Evolutionary conservation across 2,329 filamentous ascomycete genomes (phyloP).

Genomic region (Cladosporium sp.): DNA sequence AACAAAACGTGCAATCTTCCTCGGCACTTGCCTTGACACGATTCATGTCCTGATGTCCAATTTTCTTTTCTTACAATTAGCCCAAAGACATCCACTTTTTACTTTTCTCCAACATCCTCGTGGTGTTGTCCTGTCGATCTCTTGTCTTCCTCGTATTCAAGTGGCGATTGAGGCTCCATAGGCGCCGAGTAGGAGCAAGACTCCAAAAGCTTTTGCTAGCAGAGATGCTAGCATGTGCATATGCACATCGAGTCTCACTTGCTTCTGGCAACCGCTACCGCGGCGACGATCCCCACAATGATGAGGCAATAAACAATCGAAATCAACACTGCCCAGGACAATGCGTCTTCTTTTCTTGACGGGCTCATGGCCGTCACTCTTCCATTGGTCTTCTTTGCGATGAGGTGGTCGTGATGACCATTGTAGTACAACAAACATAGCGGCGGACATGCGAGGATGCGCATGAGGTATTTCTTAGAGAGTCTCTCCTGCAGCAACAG

Average conservation of each 20-base stretch:
- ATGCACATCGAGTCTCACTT: not conserved
- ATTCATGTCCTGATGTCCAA: too few species aligned
- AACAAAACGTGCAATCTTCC: too few species aligned
- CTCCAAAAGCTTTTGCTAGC: too few species aligned
- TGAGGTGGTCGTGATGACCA: conserved; percentile 21
- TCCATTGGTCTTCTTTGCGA: conserved; percentile 17
- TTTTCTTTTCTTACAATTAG: too few species aligned
- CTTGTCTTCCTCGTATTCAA: too few species aligned
- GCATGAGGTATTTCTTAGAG: conserved; percentile 5
- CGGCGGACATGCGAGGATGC: conserved; percentile 20
- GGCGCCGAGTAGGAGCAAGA: too few species aligned
- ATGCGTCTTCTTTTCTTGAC: conserved; percentile 21
- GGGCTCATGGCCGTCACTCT: conserved; percentile 20
- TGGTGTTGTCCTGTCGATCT: too few species aligned
- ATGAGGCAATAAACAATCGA: conserved; percentile 12
- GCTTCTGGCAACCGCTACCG: not conserved
- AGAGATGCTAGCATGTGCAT: too few species aligned
- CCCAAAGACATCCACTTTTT: too few species aligned
- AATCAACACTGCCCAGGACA: conserved; percentile 20
- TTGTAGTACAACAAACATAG: conserved; percentile 18
- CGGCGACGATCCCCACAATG: conserved; percentile 5
- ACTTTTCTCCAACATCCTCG: too few species aligned
- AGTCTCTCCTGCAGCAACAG: conserved; percentile 1
- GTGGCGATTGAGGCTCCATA: too few species aligned
- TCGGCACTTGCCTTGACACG: too few species aligned